Percentiles rank a stretch among this genome's conserved stretches.
Evolutionary conservation across 2,329 filamentous ascomycete genomes (phyloP).

Genomic region (Neofusicoccum sp.): DNA sequence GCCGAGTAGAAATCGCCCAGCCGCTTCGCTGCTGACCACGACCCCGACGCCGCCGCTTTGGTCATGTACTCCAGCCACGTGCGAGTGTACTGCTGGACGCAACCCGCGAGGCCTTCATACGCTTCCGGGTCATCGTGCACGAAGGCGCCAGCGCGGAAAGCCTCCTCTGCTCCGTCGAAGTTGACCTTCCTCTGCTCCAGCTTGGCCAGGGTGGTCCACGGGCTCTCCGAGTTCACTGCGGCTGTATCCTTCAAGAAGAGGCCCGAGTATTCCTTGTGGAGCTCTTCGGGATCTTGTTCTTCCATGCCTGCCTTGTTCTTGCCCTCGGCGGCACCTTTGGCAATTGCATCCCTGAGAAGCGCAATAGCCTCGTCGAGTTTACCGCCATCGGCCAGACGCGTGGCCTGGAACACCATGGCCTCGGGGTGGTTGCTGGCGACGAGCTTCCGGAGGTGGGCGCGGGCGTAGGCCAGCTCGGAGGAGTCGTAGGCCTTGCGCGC

Average conservation of each 20-base stretch:
- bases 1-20: slow-evolving; percentile 42
- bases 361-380: background rate
- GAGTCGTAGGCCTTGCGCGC: background rate
- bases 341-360: background rate
- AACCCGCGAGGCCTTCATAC: slow-evolving; percentile 36
- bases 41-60: slow-evolving; percentile 45
- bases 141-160: slow-evolving; percentile 37
- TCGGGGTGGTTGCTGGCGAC: background rate
- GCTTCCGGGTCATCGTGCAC: slow-evolving; percentile 45
- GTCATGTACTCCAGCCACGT: slow-evolving; percentile 45
- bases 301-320: background rate
- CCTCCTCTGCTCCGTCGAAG: slow-evolving; percentile 26
- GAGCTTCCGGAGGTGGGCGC: background rate
- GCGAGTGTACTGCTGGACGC: slow-evolving; percentile 23
- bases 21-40: slow-evolving; percentile 32
- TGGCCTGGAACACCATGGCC: background rate
- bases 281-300: background rate
- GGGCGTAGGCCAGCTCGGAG: background rate
- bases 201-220: background rate
- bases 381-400: background rate
- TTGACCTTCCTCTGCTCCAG: background rate
- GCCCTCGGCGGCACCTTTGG: background rate
- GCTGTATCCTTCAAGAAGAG: background rate
- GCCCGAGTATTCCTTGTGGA: background rate
- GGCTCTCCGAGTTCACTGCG: background rate